phyloP scores from a whole-genome alignment of 1,284 basidiomycete genomes.

The Pascua sp. region DNA sequence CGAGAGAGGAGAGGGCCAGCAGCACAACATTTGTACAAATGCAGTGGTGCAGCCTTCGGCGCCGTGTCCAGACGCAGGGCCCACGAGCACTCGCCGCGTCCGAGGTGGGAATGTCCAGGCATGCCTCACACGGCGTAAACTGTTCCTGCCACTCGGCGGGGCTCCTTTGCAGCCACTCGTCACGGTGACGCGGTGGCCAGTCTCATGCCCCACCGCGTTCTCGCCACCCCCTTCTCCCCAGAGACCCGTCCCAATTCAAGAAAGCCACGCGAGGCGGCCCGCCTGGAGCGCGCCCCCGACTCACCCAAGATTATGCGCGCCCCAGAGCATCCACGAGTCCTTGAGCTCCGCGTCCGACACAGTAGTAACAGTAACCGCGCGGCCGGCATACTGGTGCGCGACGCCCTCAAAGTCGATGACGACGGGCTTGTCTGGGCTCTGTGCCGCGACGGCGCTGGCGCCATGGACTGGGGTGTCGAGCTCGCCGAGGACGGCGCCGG shows the following conservation, averaged over 20 bases:
- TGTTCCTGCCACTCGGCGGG: not conserved
- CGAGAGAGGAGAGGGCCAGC: no score
- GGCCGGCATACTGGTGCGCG: constrained; percentile 45
- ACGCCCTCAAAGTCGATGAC: constrained; percentile 65
- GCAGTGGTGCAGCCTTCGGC: no score
- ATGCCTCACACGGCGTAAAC: not conserved
- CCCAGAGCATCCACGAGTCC: constrained; percentile 64
- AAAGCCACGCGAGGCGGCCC: no score
- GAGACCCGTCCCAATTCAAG: no score
- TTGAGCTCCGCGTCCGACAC: constrained; percentile 61
- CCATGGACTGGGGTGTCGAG: constrained; percentile 9
- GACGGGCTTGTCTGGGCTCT: constrained; percentile 55
- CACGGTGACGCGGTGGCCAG: not conserved
- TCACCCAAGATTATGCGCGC: constrained; percentile 61
- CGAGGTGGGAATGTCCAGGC: no score
- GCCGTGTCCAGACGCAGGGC: no score
- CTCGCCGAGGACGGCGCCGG: constrained; percentile 54
- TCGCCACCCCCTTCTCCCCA: no score
- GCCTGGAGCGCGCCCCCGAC: not conserved
- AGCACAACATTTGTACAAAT: no score
- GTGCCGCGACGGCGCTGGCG: constrained; percentile 1
- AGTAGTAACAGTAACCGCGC: constrained; percentile 53
- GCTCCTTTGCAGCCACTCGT: not conserved
- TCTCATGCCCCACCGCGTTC: no score
- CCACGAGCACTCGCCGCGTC: no score